Base-by-base conservation (phyloP, 768 basidiomycete species). In the Termitomyces sp. region DNA sequence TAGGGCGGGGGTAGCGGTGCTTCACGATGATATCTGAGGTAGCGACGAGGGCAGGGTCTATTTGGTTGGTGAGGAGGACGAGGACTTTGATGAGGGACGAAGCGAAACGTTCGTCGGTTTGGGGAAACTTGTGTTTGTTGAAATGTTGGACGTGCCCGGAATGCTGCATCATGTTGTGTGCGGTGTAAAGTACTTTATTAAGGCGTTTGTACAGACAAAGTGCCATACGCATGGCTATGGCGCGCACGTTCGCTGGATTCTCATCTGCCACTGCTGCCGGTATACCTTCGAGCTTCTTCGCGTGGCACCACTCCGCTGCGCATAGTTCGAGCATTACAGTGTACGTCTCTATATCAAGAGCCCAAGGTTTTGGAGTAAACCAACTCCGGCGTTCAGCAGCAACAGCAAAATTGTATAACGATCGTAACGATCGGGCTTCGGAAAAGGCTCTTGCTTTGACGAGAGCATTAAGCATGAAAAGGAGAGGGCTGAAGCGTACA, bases 301-400 rank as follows among this genome's bases (percentile, higher is more conserved):
- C 47, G 0, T 49, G 7, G 7, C 23, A n/a, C 9, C n/a, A 75
- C 63, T 81, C 77, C 3, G 64, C 60, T 0, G 71, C 77, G 57
- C 88, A 90, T 31, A 80, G 71, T 44, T 83, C 75, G 53, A 93
- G 65, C 83, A 91, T 89, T 46, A 80, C 70, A 2, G 88, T 91
- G 64, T 89, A 92, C 1, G 86, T 83, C 9, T 84, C 74, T 3
- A 84, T 69, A 7, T 84, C 81, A n/a, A 92, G 68, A 50, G 74
- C 74, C 90, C 90, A 94, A 0, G 86, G 82, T 42, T 71, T 53
- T 18, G 57, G 42, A 22, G 68, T 57, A 16, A 60, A 50, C 76
- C 80, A 82, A 57, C 87, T 89, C 25, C 68, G 68, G 32, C 64
- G 68, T 63, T 89, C 85, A 0, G 85, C 86, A 54, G 76, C 70